Evolutionary conservation across 2,329 filamentous ascomycete genomes (phyloP).

Genomic region (Rhexocercosporidium sp.): DNA sequence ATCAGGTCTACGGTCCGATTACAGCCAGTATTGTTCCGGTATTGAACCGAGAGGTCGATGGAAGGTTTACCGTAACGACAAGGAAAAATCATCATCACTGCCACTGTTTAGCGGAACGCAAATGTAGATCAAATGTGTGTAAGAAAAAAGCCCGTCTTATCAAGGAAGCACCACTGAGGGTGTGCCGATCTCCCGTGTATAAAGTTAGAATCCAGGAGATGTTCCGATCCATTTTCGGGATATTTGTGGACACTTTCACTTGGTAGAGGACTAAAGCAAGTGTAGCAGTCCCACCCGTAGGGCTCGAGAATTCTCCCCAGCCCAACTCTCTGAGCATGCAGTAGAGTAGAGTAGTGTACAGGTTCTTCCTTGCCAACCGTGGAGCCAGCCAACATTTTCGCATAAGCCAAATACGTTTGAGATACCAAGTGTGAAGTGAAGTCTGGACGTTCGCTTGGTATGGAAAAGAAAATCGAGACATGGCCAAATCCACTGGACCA

Average conservation of each 20-base stretch:
- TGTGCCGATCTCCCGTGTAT: slow-evolving; percentile 7
- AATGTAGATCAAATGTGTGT: background rate
- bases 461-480: background rate
- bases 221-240: slow-evolving; percentile 12
- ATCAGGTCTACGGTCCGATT: background rate
- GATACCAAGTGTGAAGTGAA: background rate
- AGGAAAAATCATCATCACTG: background rate
- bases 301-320: background rate
- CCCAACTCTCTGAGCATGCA: too few relatives aligned
- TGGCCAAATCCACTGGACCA: background rate
- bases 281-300: background rate
- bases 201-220: background rate
- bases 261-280: background rate
- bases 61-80: background rate
- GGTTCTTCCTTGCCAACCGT: too few relatives aligned
- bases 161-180: background rate
- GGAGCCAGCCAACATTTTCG: too few relatives aligned
- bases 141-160: background rate
- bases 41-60: background rate
- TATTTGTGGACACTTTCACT: background rate
- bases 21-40: background rate
- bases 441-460: background rate
- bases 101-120: background rate
- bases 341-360: too few relatives aligned
- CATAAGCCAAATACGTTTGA: background rate